A percentile compares a stretch with the other conserved stretches of the same genome.
Conservation (phyloP, 192 early-diverging fungal species). For the Hyaloraphidium curvatum region DNA sequence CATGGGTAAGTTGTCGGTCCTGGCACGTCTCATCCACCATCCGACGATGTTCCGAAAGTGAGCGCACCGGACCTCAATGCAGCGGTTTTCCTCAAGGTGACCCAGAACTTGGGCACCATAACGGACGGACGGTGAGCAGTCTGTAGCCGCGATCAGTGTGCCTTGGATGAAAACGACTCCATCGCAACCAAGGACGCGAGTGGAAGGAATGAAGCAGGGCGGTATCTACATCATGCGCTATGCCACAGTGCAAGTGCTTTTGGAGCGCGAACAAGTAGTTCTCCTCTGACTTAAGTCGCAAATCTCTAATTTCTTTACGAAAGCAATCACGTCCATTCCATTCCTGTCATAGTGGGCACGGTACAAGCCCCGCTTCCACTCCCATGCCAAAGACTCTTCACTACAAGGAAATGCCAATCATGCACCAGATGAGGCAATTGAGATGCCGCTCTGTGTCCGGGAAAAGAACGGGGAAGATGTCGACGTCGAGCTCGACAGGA, state of each 20-base stretch:
- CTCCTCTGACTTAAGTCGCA: conserved; percentile 25
- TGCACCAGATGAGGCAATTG: too few relatives aligned
- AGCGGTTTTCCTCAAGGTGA: conserved; percentile 35
- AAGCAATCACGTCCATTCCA: too few relatives aligned
- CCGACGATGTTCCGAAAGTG: conserved; percentile 5
- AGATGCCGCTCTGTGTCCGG: too few relatives aligned
- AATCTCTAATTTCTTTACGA: too few relatives aligned
- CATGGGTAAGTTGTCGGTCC: conserved; percentile 9
- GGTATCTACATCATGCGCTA: conserved; percentile 38
- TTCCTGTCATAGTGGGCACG: too few relatives aligned
- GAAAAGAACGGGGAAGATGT: too few relatives aligned
- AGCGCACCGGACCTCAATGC: conserved; percentile 29
- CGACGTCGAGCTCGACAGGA: too few relatives aligned
- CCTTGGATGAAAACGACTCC: conserved; percentile 10
- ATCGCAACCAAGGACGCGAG: too few relatives aligned
- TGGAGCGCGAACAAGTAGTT: conserved; percentile 24
- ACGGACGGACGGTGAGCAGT: background rate
- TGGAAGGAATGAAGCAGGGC: conserved; percentile 11
- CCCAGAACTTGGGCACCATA: conserved; percentile 21
- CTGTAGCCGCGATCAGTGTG: background rate
- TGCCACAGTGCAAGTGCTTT: conserved; percentile 16
- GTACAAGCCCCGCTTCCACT: too few relatives aligned
- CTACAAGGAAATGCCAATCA: too few relatives aligned
- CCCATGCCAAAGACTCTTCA: too few relatives aligned
- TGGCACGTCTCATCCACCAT: conserved; percentile 1